Conservation (phyloP, 2,329 filamentous ascomycete genomes). For the Penicillium janthinellum region DNA sequence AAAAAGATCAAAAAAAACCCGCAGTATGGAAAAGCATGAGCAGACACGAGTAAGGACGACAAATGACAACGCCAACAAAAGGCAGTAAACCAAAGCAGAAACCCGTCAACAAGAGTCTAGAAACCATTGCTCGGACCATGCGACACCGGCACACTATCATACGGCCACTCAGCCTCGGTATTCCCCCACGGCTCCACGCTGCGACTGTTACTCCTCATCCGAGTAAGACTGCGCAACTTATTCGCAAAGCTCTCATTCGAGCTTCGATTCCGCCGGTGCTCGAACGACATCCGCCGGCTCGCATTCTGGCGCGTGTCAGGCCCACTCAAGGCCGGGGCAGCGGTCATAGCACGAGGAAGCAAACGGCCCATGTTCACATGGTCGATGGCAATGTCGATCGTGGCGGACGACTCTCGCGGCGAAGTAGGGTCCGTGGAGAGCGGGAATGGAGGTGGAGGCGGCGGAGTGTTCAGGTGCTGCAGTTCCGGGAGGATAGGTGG, state of each 20-base stretch:
- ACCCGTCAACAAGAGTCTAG: not conserved
- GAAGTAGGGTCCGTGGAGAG: constrained; percentile 29
- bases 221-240: constrained; percentile 57
- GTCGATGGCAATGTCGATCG: constrained; percentile 46
- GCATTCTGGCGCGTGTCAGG: constrained; percentile 28
- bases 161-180: constrained; percentile 27
- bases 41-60: not conserved
- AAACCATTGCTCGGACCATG: constrained; percentile 21
- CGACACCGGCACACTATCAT: constrained; percentile 30
- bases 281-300: constrained; percentile 46
- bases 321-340: constrained; percentile 33
- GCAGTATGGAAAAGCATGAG: not conserved
- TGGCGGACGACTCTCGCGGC: constrained; percentile 40
- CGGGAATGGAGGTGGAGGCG: constrained; percentile 54
- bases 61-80: not conserved
- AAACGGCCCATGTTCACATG: constrained; percentile 39
- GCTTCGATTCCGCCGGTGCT: constrained; percentile 57
- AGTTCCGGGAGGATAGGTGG: constrained; percentile 62
- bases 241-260: constrained; percentile 60
- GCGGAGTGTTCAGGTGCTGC: constrained; percentile 60
- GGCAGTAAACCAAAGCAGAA: not conserved
- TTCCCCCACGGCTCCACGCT: constrained; percentile 37
- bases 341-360: constrained; percentile 41
- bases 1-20: not conserved
- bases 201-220: constrained; percentile 61